Percentiles rank a stretch among this genome's conserved stretches.
Conservation (phyloP, 1,284 basidiomycete genomes). For the Malassezia sp. region DNA sequence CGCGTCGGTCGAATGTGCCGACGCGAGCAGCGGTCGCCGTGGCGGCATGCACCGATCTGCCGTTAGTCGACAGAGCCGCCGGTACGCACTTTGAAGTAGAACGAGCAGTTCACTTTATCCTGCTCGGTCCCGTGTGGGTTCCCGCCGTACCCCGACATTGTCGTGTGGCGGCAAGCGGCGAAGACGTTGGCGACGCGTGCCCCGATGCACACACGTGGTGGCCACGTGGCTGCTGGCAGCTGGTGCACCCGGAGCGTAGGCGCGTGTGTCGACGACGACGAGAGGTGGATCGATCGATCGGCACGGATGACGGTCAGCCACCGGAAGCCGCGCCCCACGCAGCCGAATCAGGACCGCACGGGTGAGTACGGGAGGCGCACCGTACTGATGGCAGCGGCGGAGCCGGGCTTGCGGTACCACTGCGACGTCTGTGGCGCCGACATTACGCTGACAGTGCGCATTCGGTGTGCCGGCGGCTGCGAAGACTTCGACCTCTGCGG, state of each 20-base stretch:
- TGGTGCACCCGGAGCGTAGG: too few relatives aligned
- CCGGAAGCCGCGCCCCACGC: slow-evolving; percentile 36
- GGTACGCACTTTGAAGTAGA: slow-evolving; percentile 70
- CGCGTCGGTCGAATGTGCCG: slow-evolving; percentile 97
- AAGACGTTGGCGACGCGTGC: neutral
- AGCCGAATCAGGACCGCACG: slow-evolving; percentile 25
- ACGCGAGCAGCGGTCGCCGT: slow-evolving; percentile 88
- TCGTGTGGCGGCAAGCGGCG: neutral
- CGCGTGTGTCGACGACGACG: too few relatives aligned
- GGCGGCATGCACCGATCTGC: slow-evolving; percentile 84
- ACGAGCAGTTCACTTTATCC: slow-evolving; percentile 85
- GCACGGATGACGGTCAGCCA: slow-evolving; percentile 42
- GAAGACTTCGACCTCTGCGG: slow-evolving; percentile 49
- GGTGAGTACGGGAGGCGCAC: slow-evolving; percentile 5
- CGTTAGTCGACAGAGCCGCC: neutral
- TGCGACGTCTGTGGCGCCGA: slow-evolving; percentile 45
- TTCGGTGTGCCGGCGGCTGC: slow-evolving; percentile 43
- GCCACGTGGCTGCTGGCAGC: too few relatives aligned
- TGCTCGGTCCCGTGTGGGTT: slow-evolving; percentile 55
- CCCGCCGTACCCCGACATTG: neutral
- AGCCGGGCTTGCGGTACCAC: slow-evolving; percentile 43
- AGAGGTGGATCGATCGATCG: neutral
- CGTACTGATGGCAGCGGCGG: slow-evolving; percentile 23
- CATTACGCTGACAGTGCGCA: slow-evolving; percentile 43
- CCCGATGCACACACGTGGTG: slow-evolving; percentile 5